Evolutionary conservation across 2,329 filamentous ascomycete species (phyloP).

Genomic region (Aphanocladium album): DNA sequence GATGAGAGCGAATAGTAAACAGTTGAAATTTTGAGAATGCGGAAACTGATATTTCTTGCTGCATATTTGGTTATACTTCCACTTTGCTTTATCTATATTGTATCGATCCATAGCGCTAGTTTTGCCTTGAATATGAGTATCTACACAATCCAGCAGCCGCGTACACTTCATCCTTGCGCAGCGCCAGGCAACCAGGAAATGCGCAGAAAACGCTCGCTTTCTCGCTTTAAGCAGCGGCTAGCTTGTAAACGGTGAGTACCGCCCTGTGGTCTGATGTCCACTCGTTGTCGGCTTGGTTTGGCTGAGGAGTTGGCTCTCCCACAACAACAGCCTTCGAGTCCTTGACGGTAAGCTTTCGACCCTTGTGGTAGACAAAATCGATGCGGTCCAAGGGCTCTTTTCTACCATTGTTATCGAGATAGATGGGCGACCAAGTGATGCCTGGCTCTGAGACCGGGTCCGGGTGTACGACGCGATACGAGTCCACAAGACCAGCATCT

Average conservation of each 20-base stretch:
- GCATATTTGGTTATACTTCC: too few relatives aligned
- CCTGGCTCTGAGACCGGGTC: slow-evolving; percentile 30
- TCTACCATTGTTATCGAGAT: slow-evolving; percentile 24
- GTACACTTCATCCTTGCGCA: too few relatives aligned
- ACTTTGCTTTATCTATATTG: too few relatives aligned
- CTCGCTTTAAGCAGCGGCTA: not conserved
- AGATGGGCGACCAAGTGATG: slow-evolving; percentile 38
- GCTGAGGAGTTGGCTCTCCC: slow-evolving; percentile 29
- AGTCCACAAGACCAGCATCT: slow-evolving; percentile 33
- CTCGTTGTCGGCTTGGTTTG: slow-evolving; percentile 33
- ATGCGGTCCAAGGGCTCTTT: slow-evolving; percentile 37
- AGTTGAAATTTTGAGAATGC: too few relatives aligned
- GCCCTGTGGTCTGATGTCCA: slow-evolving; percentile 38
- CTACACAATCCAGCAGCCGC: too few relatives aligned
- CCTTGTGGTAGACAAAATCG: slow-evolving; percentile 39
- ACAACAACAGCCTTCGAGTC: slow-evolving; percentile 27
- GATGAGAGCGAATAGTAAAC: too few relatives aligned
- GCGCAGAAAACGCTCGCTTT: not conserved
- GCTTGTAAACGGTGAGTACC: slow-evolving; percentile 26
- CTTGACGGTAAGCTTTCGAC: slow-evolving; percentile 25
- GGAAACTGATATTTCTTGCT: too few relatives aligned
- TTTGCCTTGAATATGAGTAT: too few relatives aligned
- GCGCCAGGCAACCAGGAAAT: too few relatives aligned
- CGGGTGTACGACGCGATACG: slow-evolving; percentile 33
- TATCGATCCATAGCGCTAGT: too few relatives aligned